Percentiles rank a stretch among this genome's conserved stretches.
These are phyloP conservation scores for Nyssa sinensis DNA, from an alignment of 148 eudicot genomes.

Conservation along the genomic window DNA sequence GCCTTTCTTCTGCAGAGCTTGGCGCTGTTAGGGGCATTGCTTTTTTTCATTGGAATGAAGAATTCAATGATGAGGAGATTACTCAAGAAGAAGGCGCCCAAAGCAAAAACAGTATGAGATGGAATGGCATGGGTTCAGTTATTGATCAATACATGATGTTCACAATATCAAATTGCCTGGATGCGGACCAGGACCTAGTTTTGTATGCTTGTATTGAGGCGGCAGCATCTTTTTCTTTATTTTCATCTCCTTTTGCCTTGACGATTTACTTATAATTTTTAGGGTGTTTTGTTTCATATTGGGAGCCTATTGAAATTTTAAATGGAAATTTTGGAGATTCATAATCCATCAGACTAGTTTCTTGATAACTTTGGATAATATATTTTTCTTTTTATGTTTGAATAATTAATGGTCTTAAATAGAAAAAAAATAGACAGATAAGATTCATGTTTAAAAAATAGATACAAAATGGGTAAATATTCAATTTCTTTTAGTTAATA, in stretches of 20 bases:
- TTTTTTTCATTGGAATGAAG: slow-evolving; percentile 84
- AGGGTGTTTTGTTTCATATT: not conserved
- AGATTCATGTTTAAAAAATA: no score
- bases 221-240: not conserved
- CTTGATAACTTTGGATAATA: not conserved
- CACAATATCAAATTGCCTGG: not conserved
- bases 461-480: no score
- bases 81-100: slow-evolving; percentile 40
- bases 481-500: no score
- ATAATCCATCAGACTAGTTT: not conserved
- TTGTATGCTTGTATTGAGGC: not conserved
- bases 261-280: not conserved
- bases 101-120: slow-evolving; percentile 15
- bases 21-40: slow-evolving; percentile 78
- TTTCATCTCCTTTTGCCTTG: not conserved
- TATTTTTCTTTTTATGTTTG: no score
- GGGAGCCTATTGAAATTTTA: not conserved
- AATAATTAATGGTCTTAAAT: no score
- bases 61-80: slow-evolving; percentile 70
- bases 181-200: not conserved
- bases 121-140: not conserved
- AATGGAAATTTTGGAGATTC: not conserved
- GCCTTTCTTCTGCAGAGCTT: slow-evolving; percentile 44
- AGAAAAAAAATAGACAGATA: no score
- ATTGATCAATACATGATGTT: no score